Evolutionary conservation across 1,139 yeast species (phyloP), one percentile per base, ranked within the genome.

Genomic region (Taiozyma sp.): DNA sequence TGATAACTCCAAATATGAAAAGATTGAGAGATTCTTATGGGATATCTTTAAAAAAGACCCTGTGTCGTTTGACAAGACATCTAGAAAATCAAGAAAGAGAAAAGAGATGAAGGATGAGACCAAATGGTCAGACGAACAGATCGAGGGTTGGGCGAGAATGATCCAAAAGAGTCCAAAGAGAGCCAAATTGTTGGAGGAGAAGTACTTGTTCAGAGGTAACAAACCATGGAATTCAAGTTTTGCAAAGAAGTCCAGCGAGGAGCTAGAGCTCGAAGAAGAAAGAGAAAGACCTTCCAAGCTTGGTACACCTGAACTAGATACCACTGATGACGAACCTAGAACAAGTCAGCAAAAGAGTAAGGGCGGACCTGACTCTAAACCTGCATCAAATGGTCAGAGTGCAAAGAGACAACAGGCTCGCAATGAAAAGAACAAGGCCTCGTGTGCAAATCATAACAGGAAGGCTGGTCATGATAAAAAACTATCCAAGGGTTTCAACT

Each of bases 131-230:
- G 93, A 91, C 65, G 97, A 89, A 63, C 96, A 90, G 65, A 80
- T 92, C 45, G 97, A 92, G 71, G 96, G 96, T 0, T 92, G 97
- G 97, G 85, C 87, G 1, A 71, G 87, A 54, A 86, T 87, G 85
- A 66, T 91, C 36, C 76, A 79, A 47, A 80, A 79, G 57, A 80
- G 84, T 45, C 91, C 95, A 0, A 70, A 75, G 48, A 72, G 87
- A 53, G 84, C 77, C 55, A 77, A 76, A 56, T 54, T 80, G 8
- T 65, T 87, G 51, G 96, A 87, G 60, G 87, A 84, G 50, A 78
- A 78, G 57, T 84, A 72, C 59, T 70, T 76, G 72, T 77, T 82
- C 52, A 52, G 59, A 53, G 62, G 60, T 0, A 58, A 52, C 40
- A 57, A 48, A 54, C 54, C 51, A 9, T 48, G 50, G 50, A 54